These are phyloP conservation scores for Eucalyptus decipiens DNA, from an alignment of 345 rosid species.

Conservation along the genomic window DNA sequence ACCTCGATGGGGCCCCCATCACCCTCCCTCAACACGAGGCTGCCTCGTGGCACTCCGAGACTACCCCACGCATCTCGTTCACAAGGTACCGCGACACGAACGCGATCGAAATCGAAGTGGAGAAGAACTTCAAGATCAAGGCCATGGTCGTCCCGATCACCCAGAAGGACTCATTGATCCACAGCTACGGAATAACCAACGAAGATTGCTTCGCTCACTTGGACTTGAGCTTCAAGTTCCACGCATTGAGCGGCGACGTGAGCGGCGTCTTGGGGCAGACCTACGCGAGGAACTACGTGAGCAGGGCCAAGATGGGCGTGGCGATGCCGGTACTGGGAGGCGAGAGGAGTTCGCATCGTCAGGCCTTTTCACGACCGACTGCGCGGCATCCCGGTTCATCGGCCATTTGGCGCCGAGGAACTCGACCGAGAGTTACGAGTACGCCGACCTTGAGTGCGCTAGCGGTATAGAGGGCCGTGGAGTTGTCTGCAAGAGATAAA, in stretches of 20 bases:
- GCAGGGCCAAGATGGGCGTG: constrained; percentile 42
- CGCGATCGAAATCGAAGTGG: not conserved
- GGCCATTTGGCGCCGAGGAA: not conserved
- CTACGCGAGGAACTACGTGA: constrained; percentile 33
- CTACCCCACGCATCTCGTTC: not conserved
- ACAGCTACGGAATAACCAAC: constrained; percentile 5
- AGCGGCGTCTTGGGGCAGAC: constrained; percentile 60
- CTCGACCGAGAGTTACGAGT: not conserved
- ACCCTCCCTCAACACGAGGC: constrained; percentile 1
- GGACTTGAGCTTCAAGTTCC: constrained; percentile 52
- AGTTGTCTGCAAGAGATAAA: constrained; percentile 14
- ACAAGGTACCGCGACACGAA: not conserved
- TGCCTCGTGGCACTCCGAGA: not conserved
- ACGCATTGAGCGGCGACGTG: constrained; percentile 26
- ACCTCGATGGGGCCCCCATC: constrained; percentile 2
- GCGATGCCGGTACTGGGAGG: constrained; percentile 64
- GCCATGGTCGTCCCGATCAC: constrained; percentile 9
- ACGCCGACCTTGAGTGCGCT: not conserved
- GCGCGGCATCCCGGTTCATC: constrained; percentile 7
- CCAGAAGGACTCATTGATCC: constrained; percentile 4
- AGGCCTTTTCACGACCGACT: constrained; percentile 37
- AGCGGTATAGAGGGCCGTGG: not conserved
- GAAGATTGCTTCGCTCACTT: constrained; percentile 68
- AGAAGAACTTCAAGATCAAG: constrained; percentile 4
- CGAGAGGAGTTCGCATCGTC: constrained; percentile 37